A percentile compares a stretch with the other conserved stretches of the same genome.
phyloP scores from a whole-genome alignment of 179 eudicot genomes.

The Beta macrorhiza region DNA sequence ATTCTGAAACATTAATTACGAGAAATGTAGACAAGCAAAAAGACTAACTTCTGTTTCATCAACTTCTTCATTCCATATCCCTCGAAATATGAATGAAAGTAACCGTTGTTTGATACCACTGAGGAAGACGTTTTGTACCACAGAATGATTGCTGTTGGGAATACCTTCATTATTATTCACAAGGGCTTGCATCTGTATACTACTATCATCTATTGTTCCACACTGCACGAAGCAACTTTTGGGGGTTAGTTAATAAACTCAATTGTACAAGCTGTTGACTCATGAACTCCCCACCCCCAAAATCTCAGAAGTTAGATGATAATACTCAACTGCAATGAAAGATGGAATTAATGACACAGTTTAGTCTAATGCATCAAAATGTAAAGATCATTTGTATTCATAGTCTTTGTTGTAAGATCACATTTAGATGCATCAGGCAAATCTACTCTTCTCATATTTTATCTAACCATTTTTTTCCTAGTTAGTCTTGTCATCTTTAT shows the following conservation, averaged over 20 bases:
- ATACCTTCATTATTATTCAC: conserved; percentile 42
- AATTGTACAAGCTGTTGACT: not conserved
- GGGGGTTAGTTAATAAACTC: conserved; percentile 10
- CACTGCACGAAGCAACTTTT: conserved; percentile 36
- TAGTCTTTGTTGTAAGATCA: no score
- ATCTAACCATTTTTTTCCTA: no score
- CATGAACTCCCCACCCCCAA: no score
- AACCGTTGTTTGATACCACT: conserved; percentile 89
- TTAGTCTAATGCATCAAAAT: no score
- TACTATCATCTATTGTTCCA: conserved; percentile 38
- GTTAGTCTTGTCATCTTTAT: no score
- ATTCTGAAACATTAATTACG: not conserved
- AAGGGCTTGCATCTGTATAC: conserved; percentile 37
- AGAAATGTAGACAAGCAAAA: conserved; percentile 2
- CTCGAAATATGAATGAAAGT: conserved; percentile 84
- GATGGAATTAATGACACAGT: not conserved
- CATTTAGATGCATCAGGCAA: no score
- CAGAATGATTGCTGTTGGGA: conserved; percentile 30
- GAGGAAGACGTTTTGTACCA: conserved; percentile 43
- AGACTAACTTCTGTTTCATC: conserved; percentile 72
- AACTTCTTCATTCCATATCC: conserved; percentile 83
- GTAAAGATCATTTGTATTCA: no score
- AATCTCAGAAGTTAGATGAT: conserved; percentile 1
- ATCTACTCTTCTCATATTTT: no score
- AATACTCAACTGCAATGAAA: not conserved